Base-by-base conservation (phyloP, 169 alveolate species). In the Cryptosporidium bovis region DNA sequence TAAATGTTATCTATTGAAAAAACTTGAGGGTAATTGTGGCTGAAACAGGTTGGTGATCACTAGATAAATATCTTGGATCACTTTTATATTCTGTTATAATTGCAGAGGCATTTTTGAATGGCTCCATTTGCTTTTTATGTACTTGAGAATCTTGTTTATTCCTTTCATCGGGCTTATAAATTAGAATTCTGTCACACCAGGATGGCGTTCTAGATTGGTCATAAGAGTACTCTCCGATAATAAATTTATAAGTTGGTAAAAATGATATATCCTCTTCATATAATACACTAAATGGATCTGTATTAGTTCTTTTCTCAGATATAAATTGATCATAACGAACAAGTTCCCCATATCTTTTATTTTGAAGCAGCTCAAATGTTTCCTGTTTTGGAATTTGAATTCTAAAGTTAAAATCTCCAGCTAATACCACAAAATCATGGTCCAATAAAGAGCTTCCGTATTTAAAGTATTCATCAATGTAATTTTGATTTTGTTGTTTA, bases 161-260 rank as follows among this genome's bases (percentile, higher is more conserved):
- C 10, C 20, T 56, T 16, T 56, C 20, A 56, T 1, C 12, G 12
- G 24, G 7, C 18, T n/a, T 62, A 2, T 50, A 56, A 1, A 66
- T 50, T 5, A 94, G 71, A 33, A 96, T 92, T 89, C 97, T 90
- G 91, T 95, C 97, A 56, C 96, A 93, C 96, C 98, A 97, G 0
- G 99, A 95, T 31, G 99, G 99, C 2, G 94, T 84, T 82, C 99
- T 94, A 40, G 95, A 92, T 36, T 92, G 91, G 46, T 95, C 97
- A 90, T 95, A 96, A 36, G 60, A 83, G 69, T 93, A 90, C 31
- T 96, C 92, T 15, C 96, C 97, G 27, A 84, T 82, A 82, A 87
- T 92, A 92, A 91, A 97, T 91, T 97, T 96, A 92, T 97, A 97
- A 5, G 98, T 97, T 2, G 99, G 99, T 20, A 83, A 83, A 91